Percentiles rank a stretch among this genome's conserved stretches.
Evolutionary conservation across 2,329 filamentous ascomycete species (phyloP).

Genomic region (Hypoxylon sp.): DNA sequence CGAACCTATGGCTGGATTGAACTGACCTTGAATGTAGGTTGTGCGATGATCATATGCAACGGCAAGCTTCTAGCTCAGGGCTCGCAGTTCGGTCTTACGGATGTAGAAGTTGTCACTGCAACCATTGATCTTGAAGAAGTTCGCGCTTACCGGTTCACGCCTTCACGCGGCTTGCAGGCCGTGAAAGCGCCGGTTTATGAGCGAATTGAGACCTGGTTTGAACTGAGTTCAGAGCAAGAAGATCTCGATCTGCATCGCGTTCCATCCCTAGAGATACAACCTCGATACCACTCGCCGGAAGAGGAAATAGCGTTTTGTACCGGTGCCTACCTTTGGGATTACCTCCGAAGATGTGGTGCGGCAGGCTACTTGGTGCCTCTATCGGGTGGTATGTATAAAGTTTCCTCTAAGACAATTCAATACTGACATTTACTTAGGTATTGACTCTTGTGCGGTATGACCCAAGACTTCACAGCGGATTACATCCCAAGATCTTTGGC

Average conservation of each 20-base stretch:
- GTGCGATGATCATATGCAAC: slow-evolving; percentile 73
- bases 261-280: slow-evolving; percentile 62
- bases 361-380: slow-evolving; percentile 62
- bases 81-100: slow-evolving; percentile 74
- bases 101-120: slow-evolving; percentile 76
- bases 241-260: slow-evolving; percentile 59
- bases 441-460: slow-evolving; percentile 69
- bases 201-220: slow-evolving; percentile 58
- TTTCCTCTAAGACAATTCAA: too few relatives aligned
- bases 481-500: background rate
- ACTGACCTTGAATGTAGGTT: slow-evolving; percentile 56
- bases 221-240: slow-evolving; percentile 54
- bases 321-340: slow-evolving; percentile 78
- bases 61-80: slow-evolving; percentile 76
- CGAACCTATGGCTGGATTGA: background rate
- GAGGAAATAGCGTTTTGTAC: slow-evolving; percentile 77
- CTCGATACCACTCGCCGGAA: slow-evolving; percentile 72
- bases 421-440: slow-evolving; percentile 58
- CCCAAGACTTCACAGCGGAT: slow-evolving; percentile 39
- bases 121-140: slow-evolving; percentile 82
- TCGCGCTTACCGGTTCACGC: slow-evolving; percentile 69
- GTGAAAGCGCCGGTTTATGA: slow-evolving; percentile 61
- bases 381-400: slow-evolving; percentile 54
- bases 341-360: slow-evolving; percentile 53
- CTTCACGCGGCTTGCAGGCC: slow-evolving; percentile 73